A percentile compares a stretch with the other conserved stretches of the same genome.
phyloP scores from a whole-genome alignment of 108 stramenopile species.

The Pseudonitzschia multiseries region DNA sequence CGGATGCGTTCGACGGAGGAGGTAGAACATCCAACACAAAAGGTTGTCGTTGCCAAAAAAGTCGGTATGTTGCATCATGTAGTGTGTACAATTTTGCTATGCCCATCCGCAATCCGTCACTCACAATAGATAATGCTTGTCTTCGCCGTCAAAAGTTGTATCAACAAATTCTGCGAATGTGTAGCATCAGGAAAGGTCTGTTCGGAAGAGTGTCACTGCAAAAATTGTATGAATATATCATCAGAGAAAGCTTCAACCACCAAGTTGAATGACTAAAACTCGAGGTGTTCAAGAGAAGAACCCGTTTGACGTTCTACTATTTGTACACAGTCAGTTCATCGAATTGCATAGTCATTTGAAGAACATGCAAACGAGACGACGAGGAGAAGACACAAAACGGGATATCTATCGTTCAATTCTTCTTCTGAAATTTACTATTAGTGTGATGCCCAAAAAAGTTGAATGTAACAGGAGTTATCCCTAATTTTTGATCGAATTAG shows the following conservation, averaged over 20 bases:
- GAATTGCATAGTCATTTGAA: too few relatives aligned
- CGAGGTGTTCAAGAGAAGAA: too few relatives aligned
- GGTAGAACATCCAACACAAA: slow-evolving; percentile 37
- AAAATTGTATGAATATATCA: slow-evolving; percentile 31
- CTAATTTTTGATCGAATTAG: background rate
- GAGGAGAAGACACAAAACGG: too few relatives aligned
- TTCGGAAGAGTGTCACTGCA: slow-evolving; percentile 43
- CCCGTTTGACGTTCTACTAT: too few relatives aligned
- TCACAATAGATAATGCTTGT: background rate
- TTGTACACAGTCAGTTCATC: too few relatives aligned
- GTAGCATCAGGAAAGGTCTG: slow-evolving; percentile 41
- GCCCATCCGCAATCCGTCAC: too few relatives aligned
- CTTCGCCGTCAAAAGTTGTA: slow-evolving; percentile 38
- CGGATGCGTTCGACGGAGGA: slow-evolving; percentile 59
- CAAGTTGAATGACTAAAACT: too few relatives aligned
- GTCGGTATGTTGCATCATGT: slow-evolving; percentile 36
- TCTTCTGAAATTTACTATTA: background rate
- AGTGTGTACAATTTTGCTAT: background rate
- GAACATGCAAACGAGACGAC: too few relatives aligned
- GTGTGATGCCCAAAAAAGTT: background rate
- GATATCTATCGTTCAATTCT: too few relatives aligned
- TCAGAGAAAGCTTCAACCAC: background rate
- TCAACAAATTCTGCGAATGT: slow-evolving; percentile 74
- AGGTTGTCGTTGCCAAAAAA: slow-evolving; percentile 65
- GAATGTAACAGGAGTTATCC: background rate